Base-by-base conservation (phyloP, 73 alveolate genomes). In the Tetrahymena thermophila region DNA sequence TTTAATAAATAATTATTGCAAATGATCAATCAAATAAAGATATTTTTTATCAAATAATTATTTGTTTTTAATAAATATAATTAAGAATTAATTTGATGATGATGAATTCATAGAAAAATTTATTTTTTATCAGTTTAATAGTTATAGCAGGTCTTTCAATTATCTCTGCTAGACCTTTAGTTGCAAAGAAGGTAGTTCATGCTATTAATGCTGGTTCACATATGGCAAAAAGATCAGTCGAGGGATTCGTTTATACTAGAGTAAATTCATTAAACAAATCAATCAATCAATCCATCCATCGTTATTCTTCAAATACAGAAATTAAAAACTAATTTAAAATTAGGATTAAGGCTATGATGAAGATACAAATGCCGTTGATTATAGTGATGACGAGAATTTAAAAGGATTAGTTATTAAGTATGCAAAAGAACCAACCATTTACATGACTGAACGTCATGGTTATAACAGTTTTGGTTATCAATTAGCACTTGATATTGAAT, bases 361-460 rank as follows among this genome's bases (percentile, higher is more conserved):
- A 85, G 97, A 95, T 43, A 95, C 97, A 38, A 93, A 85, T 15
- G 97, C 94, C 10, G 97, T 94, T 28, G 97, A 95, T 95, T 95
- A 95, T 58, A 85, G 94, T 35, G 71, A 42, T 35, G 94, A 95
- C 89, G 35, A 94, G 11, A 94, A 95, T 28, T 94, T 95, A 23
- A 35, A 57, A 13, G 94, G 96, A 89, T 95, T 95, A 57, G 94
- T 71, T 25, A 96, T 97, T 35, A 95, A 97, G 93, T 94, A 43
- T 38, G 97, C 99, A 43, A 97, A 96, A 85, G 97, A 95, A 93
- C 98, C 97, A 57, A 96, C 93, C 28, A 94, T 97, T 71, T 97
- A 97, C 93, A 97, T 96, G 94, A 97, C 99, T 43, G 99, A 97
- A 93, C 94, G 99, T 83, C 97, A 97, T 95, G 97, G 96, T 28